A percentile compares a stretch with the other conserved stretches of the same genome.
Evolutionary conservation across 495 filamentous ascomycete species (phyloP).

Genomic region (Monascus purpureus): DNA sequence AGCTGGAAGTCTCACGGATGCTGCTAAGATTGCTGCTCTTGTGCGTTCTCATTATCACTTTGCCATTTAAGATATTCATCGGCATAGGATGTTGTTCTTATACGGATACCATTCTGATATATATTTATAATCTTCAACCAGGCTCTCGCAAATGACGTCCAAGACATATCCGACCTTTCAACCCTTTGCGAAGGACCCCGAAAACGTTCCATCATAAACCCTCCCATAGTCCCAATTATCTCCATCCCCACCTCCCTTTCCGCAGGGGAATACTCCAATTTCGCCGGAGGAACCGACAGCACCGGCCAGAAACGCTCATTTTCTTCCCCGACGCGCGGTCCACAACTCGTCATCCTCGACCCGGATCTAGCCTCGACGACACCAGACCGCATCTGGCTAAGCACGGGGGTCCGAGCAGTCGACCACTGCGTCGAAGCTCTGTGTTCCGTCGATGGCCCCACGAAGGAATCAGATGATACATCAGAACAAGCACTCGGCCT

Average conservation of each 20-base stretch:
- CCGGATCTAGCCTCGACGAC: conserved; percentile 39
- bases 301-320: conserved; percentile 42
- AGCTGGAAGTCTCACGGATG: conserved; percentile 47
- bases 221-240: conserved; percentile 37
- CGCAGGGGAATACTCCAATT: conserved; percentile 45
- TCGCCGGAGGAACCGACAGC: conserved; percentile 44
- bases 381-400: conserved; percentile 45
- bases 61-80: too few relatives aligned
- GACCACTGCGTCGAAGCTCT: conserved; percentile 53
- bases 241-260: conserved; percentile 50
- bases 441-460: conserved; percentile 28
- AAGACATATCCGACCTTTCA: conserved; percentile 27
- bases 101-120: background rate
- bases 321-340: conserved; percentile 25
- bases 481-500: conserved; percentile 30
- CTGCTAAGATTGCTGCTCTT: conserved; percentile 42
- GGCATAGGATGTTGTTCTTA: conserved; percentile 1
- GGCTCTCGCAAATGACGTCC: conserved; percentile 35
- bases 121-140: conserved; percentile 1
- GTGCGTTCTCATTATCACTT: conserved; percentile 28
- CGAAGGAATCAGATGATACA: conserved; percentile 22
- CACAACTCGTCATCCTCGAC: conserved; percentile 45
- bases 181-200: conserved; percentile 23
- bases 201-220: conserved; percentile 19
- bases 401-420: conserved; percentile 45